phyloP scores from a whole-genome alignment of 768 basidiomycete genomes.

The Trametes elegans region DNA sequence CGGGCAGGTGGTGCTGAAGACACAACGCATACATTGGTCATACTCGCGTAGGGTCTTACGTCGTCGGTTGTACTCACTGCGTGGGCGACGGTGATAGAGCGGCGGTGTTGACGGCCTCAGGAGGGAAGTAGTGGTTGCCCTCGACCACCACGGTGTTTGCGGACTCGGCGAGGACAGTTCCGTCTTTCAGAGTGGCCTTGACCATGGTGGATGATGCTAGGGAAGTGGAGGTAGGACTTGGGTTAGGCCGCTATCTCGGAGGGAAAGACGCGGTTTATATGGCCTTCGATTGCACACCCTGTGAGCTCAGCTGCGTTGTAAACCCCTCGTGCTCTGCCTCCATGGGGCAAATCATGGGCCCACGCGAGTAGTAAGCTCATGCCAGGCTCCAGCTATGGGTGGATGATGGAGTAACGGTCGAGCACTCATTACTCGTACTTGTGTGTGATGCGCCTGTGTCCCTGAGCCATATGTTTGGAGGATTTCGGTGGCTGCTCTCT shows the following conservation, averaged over 20 bases:
- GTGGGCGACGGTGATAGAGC: slow-evolving; percentile 52
- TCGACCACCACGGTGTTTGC: slow-evolving; percentile 56
- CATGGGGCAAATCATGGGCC: too few species aligned
- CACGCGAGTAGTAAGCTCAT: too few species aligned
- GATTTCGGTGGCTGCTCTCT: too few species aligned
- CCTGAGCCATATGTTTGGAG: not conserved
- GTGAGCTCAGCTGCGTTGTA: not conserved
- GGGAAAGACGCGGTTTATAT: not conserved
- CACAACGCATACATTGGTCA: not conserved
- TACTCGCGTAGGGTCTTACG: not conserved
- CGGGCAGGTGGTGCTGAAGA: slow-evolving; percentile 49
- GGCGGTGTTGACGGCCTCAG: slow-evolving; percentile 44
- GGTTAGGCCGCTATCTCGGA: not conserved
- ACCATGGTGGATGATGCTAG: slow-evolving; percentile 30
- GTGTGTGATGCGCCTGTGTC: not conserved
- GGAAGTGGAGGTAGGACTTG: not conserved
- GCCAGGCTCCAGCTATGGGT: too few species aligned
- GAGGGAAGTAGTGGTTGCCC: slow-evolving; percentile 75
- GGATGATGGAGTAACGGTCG: too few species aligned
- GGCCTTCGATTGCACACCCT: not conserved
- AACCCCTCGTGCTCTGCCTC: not conserved
- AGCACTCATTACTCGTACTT: too few species aligned
- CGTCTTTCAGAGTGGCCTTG: slow-evolving; percentile 53
- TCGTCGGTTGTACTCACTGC: slow-evolving; percentile 34
- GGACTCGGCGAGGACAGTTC: slow-evolving; percentile 55